Base-by-base conservation (phyloP, 352 stramenopile species). In the Phytophthora tentaculata region DNA sequence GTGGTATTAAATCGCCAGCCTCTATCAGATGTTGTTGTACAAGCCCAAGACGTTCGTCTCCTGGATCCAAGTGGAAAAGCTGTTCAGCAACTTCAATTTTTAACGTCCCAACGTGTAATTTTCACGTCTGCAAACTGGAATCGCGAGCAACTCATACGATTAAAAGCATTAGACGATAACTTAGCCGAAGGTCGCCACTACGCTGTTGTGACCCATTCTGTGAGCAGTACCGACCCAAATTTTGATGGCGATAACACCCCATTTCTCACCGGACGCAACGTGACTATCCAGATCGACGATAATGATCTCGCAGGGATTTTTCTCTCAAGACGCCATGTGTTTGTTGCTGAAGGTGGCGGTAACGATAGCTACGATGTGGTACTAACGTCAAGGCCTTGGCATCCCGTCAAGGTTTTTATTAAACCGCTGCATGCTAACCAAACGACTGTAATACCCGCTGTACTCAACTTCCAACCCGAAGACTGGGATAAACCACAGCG, bases 51-150 rank as follows among this genome's bases (percentile, higher is more conserved):
- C n/a, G 72, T 89, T 0, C 71, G 68, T 8, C 47, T 84, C 0
- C 24, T 54, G 0, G 60, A 90, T 17, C 72, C 76, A 3, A 73
- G 37, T 22, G 29, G 58, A 5, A 20, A 70, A 12, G 17, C 17
- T 0, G 61, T 89, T n/a, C 72, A 88, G 44, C 84, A 92, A 28
- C 58, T 92, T 2, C 22, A 56, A 13, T 79, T 87, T 29, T 41
- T 81, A 39, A 60, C 71, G 0, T 60, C 59, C 4, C 55, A 81
- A 14, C 29, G 55, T 23, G 50, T 90, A 12, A 54, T 61, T 4
- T 92, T 92, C 63, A 90, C 80, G 0, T 56, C 45, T 12, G 56
- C n/a, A 4, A 86, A 88, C 23, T 94, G 86, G 86, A 92, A 92
- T 37, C 70, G 73, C 12, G 83, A 91, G 29, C 86, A 94, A 57